Base-by-base conservation (phyloP, 257 asterid species). In the Solanum gracilifrons region DNA sequence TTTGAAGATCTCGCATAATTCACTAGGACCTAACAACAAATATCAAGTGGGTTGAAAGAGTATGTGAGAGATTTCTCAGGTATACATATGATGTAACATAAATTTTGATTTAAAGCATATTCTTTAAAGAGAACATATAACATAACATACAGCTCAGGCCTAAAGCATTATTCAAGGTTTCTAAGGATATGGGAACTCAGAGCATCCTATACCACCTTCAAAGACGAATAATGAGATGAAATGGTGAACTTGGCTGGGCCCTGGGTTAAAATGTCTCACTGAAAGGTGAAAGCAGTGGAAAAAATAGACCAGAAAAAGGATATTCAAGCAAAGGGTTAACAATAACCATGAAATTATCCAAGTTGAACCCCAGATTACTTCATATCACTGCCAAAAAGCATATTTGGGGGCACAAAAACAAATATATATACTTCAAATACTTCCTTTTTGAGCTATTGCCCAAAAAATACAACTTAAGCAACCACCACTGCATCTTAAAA, bases 1-100 rank as follows among this genome's bases (percentile, higher is more conserved):
- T 92, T 96, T n/a, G 97, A 95, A 76, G 99, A 97, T 93, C 99
- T 93, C 27, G 98, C 98, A 89, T 96, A 96, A 88, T 97, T 97
- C 89, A 97, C 99, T 90, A 97, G 94, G 91, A 97, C 96, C 99
- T 97, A 91, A 79, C 41, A 82, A 29, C 69, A 82, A 80, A 48
- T 31, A 48, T 48, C 71, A 82, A 82, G 85, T 48, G 85, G 43
- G 41, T 82, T 20, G 41, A 16, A 29, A 18, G 41, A 82, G 71
- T 10, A 32, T 3, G 31, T 32, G 37, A 48, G 66, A 43, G 68
- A 27, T 29, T 82, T 46, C 9, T 82, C 27, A 36, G 21, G 41
- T 74, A 35, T 36, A 74, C 82, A 74, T 5, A 76, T 37, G 31
- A 39, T 13, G 35, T 36, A 76, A n/a, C 60, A 76, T n/a, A n/a